Evolutionary conservation across 768 basidiomycete genomes (phyloP).

Genomic region (Psilocybe cyanescens): DNA sequence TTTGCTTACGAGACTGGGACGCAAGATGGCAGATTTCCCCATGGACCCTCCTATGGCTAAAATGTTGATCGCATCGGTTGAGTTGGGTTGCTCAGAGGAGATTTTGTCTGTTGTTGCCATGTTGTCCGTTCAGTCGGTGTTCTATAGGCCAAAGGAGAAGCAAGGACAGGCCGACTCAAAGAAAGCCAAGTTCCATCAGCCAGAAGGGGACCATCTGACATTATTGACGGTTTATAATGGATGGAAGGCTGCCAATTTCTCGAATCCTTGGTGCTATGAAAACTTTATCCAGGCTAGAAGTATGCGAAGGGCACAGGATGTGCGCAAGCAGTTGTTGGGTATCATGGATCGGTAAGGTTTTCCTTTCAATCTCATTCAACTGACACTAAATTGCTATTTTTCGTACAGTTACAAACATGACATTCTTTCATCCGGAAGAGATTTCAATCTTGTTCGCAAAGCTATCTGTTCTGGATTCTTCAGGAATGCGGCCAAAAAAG

Average conservation of each 20-base stretch:
- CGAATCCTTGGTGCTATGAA: slow-evolving; percentile 99
- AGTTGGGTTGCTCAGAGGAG: slow-evolving; percentile 97
- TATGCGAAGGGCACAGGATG: slow-evolving; percentile 97
- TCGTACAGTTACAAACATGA: slow-evolving; percentile 89
- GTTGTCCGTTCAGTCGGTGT: slow-evolving; percentile 95
- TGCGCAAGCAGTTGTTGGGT: slow-evolving; percentile 94
- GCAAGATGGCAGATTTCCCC: slow-evolving; percentile 99
- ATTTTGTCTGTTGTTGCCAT: slow-evolving; percentile 97
- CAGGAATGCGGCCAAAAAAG: slow-evolving; percentile 98
- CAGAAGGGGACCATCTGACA: slow-evolving; percentile 95
- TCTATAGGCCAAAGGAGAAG: slow-evolving; percentile 99
- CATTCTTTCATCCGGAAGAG: slow-evolving; percentile 87
- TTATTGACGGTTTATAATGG: slow-evolving; percentile 96
- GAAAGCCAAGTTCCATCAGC: slow-evolving; percentile 99
- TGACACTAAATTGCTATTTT: slow-evolving; percentile 13
- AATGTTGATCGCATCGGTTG: slow-evolving; percentile 98
- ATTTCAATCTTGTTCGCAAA: slow-evolving; percentile 91
- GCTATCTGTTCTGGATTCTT: slow-evolving; percentile 99
- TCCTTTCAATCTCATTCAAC: background rate
- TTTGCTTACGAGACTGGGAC: slow-evolving; percentile 87
- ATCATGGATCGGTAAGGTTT: slow-evolving; percentile 93
- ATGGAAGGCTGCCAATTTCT: slow-evolving; percentile 96
- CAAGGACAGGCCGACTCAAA: slow-evolving; percentile 99
- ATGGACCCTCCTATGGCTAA: slow-evolving; percentile 97
- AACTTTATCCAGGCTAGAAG: slow-evolving; percentile 98